Conservation (phyloP, 441 rosid species). For the Bruguiera hainesii region DNA sequence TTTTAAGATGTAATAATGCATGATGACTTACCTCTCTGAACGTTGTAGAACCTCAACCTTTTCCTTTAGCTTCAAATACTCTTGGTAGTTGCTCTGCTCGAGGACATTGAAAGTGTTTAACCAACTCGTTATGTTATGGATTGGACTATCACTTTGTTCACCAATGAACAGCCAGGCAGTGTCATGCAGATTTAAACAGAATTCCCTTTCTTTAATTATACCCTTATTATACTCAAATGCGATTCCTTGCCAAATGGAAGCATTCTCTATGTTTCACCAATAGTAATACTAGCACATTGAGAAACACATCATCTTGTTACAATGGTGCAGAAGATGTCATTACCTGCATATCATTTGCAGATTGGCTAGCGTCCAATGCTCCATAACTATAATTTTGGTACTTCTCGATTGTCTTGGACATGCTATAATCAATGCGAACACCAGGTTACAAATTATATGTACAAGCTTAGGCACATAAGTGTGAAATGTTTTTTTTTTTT, state of each 20-base stretch:
- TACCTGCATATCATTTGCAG: conserved; percentile 55
- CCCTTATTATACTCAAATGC: no score
- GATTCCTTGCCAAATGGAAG: no score
- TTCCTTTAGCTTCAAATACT: conserved; percentile 49
- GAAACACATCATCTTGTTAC: no score
- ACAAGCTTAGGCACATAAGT: not conserved
- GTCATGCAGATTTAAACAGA: no score
- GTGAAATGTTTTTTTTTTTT: no score
- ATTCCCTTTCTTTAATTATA: no score
- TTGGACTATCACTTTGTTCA: no score
- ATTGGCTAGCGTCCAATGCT: conserved; percentile 38
- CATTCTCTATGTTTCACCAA: no score
- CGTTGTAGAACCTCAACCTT: conserved; percentile 46
- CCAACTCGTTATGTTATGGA: not conserved
- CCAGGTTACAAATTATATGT: not conserved
- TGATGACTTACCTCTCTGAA: conserved; percentile 45
- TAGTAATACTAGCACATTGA: no score
- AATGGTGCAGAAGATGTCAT: not conserved
- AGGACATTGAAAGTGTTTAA: conserved; percentile 7
- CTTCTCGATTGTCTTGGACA: conserved; percentile 58
- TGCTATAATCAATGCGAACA: conserved; percentile 34
- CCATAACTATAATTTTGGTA: conserved; percentile 57
- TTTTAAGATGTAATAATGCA: not conserved
- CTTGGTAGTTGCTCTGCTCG: conserved; percentile 52
- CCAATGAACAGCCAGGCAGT: no score